Conservation (phyloP, 345 rosid genomes). For the Brassica rapa region DNA sequence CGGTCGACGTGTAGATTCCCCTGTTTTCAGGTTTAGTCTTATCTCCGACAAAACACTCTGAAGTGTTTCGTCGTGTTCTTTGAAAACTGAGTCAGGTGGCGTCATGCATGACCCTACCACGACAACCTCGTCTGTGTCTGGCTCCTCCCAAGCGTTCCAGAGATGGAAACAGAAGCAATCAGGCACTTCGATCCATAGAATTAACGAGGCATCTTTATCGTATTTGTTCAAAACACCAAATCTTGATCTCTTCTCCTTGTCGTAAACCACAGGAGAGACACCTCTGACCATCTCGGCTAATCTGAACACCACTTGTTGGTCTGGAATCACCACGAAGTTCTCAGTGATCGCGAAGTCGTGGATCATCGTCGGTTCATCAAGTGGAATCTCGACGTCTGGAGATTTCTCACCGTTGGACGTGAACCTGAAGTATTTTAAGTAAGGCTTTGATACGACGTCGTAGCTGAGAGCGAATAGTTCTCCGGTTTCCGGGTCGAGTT, state of each 20-base stretch:
- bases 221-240: constrained; percentile 68
- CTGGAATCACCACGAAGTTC: constrained; percentile 74
- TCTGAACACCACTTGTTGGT: constrained; percentile 81
- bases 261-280: constrained; percentile 82
- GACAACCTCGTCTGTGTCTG: constrained; percentile 71
- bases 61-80: constrained; percentile 70
- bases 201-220: constrained; percentile 44
- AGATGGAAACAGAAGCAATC: constrained; percentile 87
- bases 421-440: constrained; percentile 68
- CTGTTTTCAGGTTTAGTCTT: constrained; percentile 64
- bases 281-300: constrained; percentile 70
- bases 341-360: constrained; percentile 84
- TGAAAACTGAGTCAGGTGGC: constrained; percentile 83
- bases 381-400: constrained; percentile 63
- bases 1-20: constrained; percentile 64
- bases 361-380: constrained; percentile 77
- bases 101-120: constrained; percentile 91
- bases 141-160: constrained; percentile 96
- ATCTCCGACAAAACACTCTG: constrained; percentile 81
- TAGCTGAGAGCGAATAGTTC: constrained; percentile 76
- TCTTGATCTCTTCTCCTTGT: constrained; percentile 65
- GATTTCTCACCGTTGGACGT: constrained; percentile 59
- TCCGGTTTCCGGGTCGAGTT: constrained; percentile 64
- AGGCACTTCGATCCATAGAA: constrained; percentile 62
- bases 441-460: constrained; percentile 71